Evolutionary conservation across 2,329 filamentous ascomycete species (phyloP).

Genomic region (Calonectria pseudoreteaudii): DNA sequence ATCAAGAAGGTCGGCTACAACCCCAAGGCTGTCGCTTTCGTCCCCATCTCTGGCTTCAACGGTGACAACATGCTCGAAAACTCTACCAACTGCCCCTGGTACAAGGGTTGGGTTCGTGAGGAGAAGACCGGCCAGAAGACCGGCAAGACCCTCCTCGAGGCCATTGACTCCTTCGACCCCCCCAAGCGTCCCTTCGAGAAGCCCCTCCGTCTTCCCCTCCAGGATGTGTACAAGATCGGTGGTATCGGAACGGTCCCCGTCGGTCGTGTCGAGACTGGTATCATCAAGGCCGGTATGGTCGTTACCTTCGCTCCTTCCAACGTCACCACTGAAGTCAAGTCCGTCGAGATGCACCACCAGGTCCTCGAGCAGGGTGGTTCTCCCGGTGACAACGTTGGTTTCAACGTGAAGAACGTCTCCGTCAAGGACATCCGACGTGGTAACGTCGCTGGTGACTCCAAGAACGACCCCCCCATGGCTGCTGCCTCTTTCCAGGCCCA

Average conservation of each 20-base stretch:
- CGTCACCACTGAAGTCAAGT: conserved; percentile 99
- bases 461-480: conserved; percentile 95
- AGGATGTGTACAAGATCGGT: conserved; percentile 99
- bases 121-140: conserved; percentile 83
- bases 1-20: conserved; percentile 99
- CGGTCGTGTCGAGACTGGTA: conserved; percentile 99
- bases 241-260: conserved; percentile 99
- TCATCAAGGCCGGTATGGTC: conserved; percentile 92
- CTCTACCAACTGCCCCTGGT: conserved; percentile 98
- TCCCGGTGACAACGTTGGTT: conserved; percentile 99
- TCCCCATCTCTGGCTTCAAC: conserved; percentile 99
- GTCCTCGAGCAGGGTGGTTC: conserved; percentile 96
- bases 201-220: conserved; percentile 99
- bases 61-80: conserved; percentile 98
- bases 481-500: conserved; percentile 98
- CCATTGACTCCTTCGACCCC: conserved; percentile 95
- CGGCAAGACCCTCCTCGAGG: conserved; percentile 99
- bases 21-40: conserved; percentile 98
- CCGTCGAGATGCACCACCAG: conserved; percentile 99
- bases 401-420: conserved; percentile 99
- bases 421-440: conserved; percentile 99
- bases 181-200: conserved; percentile 96
- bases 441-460: conserved; percentile 99
- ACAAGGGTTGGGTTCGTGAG: conserved; percentile 99
- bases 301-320: conserved; percentile 98